Conservation (phyloP, 345 rosid genomes). For the Limnanthes douglasii region DNA sequence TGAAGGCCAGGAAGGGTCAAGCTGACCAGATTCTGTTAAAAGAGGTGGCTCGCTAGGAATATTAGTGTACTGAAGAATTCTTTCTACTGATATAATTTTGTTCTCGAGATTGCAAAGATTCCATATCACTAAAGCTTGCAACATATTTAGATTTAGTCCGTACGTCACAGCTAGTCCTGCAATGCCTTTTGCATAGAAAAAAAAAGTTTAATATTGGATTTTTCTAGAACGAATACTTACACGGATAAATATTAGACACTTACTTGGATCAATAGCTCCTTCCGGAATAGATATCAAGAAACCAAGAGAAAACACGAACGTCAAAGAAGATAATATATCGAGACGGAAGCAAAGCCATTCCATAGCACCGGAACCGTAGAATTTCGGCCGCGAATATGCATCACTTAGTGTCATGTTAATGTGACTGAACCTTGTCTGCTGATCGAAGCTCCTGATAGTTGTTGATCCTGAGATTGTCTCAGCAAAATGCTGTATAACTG, state of each 20-base stretch:
- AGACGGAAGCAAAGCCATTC: slow-evolving; percentile 85
- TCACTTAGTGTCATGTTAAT: slow-evolving; percentile 48
- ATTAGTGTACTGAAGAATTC: slow-evolving; percentile 60
- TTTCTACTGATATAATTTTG: slow-evolving; percentile 78
- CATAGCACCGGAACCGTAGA: slow-evolving; percentile 50
- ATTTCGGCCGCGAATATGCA: slow-evolving; percentile 50
- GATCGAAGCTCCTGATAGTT: slow-evolving; percentile 75
- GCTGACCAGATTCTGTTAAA: slow-evolving; percentile 35
- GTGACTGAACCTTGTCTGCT: slow-evolving; percentile 47
- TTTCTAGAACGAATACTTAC: background rate
- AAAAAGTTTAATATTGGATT: background rate
- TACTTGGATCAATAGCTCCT: slow-evolving; percentile 58
- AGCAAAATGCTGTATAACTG: slow-evolving; percentile 70
- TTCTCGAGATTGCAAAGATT: slow-evolving; percentile 53
- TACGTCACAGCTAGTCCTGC: slow-evolving; percentile 85
- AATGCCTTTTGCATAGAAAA: slow-evolving; percentile 19
- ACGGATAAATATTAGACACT: too few species aligned
- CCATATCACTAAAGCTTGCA: slow-evolving; percentile 67
- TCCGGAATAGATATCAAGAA: slow-evolving; percentile 49
- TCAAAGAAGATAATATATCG: slow-evolving; percentile 45
- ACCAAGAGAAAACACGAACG: slow-evolving; percentile 55
- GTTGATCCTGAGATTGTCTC: slow-evolving; percentile 70
- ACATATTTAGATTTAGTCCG: slow-evolving; percentile 54
- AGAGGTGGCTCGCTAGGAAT: slow-evolving; percentile 73
- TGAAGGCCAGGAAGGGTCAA: slow-evolving; percentile 48